These are phyloP conservation scores for Rhodotorula diobovata DNA, from an alignment of 768 basidiomycete species.

Conservation along the genomic window DNA sequence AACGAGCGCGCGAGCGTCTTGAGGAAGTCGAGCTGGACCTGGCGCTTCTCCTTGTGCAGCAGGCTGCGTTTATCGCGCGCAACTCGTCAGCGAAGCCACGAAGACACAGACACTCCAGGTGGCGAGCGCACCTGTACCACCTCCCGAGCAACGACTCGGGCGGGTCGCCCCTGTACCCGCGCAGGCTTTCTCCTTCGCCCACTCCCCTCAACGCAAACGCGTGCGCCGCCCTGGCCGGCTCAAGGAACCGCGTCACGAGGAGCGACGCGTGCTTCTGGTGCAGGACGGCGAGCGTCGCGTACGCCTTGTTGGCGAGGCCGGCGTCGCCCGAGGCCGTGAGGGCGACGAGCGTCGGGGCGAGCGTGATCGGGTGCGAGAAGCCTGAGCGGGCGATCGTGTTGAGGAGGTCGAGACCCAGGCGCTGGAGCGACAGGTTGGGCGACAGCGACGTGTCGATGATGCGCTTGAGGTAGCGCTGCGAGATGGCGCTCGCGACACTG, in stretches of 20 bases:
- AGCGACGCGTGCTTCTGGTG: constrained; percentile 85
- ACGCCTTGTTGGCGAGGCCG: constrained; percentile 67
- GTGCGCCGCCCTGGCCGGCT: constrained; percentile 67
- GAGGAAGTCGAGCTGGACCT: constrained; percentile 76
- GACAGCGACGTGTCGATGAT: constrained; percentile 79
- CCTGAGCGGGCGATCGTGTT: constrained; percentile 93
- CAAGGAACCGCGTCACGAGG: constrained; percentile 74
- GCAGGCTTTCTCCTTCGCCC: not conserved
- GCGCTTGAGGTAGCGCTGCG: constrained; percentile 81
- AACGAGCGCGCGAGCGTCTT: constrained; percentile 76
- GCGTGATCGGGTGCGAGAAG: constrained; percentile 87
- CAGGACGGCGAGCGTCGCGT: constrained; percentile 69
- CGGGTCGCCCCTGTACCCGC: constrained; percentile 65
- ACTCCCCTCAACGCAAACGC: not conserved
- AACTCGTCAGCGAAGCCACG: too few species aligned
- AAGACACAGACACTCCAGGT: not conserved
- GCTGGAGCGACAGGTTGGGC: constrained; percentile 50
- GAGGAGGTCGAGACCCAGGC: constrained; percentile 74
- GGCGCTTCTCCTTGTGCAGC: constrained; percentile 85
- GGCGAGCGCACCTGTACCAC: constrained; percentile 60
- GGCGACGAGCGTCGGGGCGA: constrained; percentile 46
- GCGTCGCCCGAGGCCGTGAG: constrained; percentile 61
- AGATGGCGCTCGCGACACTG: constrained; percentile 88
- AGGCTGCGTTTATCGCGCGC: constrained; percentile 43
- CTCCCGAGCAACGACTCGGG: constrained; percentile 71